Evolutionary conservation across 805 yeast genomes (phyloP).

Genomic region (baker's yeast (Saccharomyces cerevisiae)): DNA sequence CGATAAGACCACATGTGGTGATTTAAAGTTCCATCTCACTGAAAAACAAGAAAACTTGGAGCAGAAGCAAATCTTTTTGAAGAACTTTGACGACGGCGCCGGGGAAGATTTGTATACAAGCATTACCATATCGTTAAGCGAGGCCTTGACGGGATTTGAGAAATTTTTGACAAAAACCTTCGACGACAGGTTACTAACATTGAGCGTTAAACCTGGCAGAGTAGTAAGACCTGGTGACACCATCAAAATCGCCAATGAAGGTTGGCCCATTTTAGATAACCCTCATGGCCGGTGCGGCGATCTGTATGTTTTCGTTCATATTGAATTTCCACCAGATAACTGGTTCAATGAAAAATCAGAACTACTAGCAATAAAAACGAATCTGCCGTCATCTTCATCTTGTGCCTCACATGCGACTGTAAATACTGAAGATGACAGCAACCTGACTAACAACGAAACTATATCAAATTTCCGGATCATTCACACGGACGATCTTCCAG

Average conservation of each 20-base stretch:
- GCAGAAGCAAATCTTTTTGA: constrained; percentile 37
- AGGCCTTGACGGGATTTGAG: constrained; percentile 77
- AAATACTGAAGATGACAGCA: constrained; percentile 10
- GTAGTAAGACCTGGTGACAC: constrained; percentile 72
- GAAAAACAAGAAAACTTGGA: constrained; percentile 33
- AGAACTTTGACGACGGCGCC: neutral
- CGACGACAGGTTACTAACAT: constrained; percentile 65
- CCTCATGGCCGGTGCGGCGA: constrained; percentile 47
- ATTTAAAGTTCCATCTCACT: constrained; percentile 44
- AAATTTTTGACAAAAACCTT: constrained; percentile 58
- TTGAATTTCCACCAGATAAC: constrained; percentile 76
- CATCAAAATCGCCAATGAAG: constrained; percentile 59
- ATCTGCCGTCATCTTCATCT: constrained; percentile 37
- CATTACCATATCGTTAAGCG: constrained; percentile 58
- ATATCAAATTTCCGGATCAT: constrained; percentile 23
- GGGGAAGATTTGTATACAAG: constrained; percentile 52
- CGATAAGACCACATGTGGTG: constrained; percentile 62
- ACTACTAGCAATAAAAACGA: constrained; percentile 41
- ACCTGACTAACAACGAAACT: constrained; percentile 26
- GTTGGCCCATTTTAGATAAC: constrained; percentile 58
- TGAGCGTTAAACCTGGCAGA: constrained; percentile 66
- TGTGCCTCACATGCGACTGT: constrained; percentile 4
- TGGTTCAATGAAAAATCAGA: constrained; percentile 79
- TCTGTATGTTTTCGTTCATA: constrained; percentile 57
- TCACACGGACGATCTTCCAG: neutral